These are phyloP conservation scores for Diphasiastrum complanatum DNA, from an alignment of 83 land plant genomes.

Conservation along the genomic window DNA sequence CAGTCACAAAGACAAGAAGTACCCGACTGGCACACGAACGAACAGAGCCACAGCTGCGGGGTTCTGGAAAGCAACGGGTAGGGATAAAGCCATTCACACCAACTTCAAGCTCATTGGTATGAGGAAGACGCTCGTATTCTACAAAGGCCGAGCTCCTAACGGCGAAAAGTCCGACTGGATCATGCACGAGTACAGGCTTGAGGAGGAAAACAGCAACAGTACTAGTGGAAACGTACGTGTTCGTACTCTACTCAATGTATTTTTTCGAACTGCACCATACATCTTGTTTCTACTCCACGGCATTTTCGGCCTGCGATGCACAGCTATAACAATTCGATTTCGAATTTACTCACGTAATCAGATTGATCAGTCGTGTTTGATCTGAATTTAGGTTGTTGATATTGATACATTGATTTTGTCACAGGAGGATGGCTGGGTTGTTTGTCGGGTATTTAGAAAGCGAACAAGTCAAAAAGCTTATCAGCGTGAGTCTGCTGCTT, in stretches of 20 bases:
- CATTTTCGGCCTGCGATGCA: no score
- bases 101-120: slow-evolving; percentile 34
- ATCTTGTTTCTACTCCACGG: no score
- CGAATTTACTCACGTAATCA: no score
- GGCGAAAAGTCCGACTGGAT: slow-evolving; percentile 50
- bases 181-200: slow-evolving; percentile 50
- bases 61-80: slow-evolving; percentile 52
- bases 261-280: background rate
- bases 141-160: slow-evolving; percentile 47
- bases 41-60: slow-evolving; percentile 45
- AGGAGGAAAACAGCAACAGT: slow-evolving; percentile 24
- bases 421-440: slow-evolving; percentile 72
- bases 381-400: background rate
- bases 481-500: no score
- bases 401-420: background rate
- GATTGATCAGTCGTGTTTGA: no score
- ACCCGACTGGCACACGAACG: slow-evolving; percentile 47
- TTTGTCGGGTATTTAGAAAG: slow-evolving; percentile 67
- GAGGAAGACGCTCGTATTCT: slow-evolving; percentile 52
- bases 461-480: no score
- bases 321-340: background rate
- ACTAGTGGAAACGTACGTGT: slow-evolving; percentile 18
- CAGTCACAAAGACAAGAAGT: slow-evolving; percentile 40
- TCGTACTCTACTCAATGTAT: background rate
- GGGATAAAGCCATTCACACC: slow-evolving; percentile 31